Evolutionary conservation across 768 basidiomycete species (phyloP).

Genomic region (Tricholoma bakamatsutake): DNA sequence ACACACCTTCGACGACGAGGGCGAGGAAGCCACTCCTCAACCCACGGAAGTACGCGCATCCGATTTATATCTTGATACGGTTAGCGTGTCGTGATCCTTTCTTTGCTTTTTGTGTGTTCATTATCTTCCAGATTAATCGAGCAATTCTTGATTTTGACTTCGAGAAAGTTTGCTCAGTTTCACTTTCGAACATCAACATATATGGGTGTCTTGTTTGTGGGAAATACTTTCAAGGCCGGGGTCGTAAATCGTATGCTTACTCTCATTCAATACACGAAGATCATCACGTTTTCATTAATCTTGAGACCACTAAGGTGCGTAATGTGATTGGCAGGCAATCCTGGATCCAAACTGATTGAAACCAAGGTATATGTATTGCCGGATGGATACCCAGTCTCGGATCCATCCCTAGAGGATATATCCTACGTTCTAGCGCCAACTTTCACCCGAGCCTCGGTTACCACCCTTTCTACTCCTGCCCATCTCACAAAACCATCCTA

Average conservation of each 20-base stretch:
- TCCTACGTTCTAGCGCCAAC: slow-evolving; percentile 82
- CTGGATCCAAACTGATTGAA: slow-evolving; percentile 8
- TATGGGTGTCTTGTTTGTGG: slow-evolving; percentile 98
- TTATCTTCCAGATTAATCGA: slow-evolving; percentile 70
- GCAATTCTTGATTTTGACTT: slow-evolving; percentile 95
- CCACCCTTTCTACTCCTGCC: slow-evolving; percentile 48
- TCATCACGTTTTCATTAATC: slow-evolving; percentile 97
- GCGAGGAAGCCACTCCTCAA: slow-evolving; percentile 25
- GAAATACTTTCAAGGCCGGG: slow-evolving; percentile 97
- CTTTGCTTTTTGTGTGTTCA: slow-evolving; percentile 7
- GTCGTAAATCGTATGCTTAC: slow-evolving; percentile 90
- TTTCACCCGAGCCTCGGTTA: slow-evolving; percentile 62
- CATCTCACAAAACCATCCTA: slow-evolving; percentile 73
- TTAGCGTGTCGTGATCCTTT: slow-evolving; percentile 29
- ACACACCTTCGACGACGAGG: slow-evolving; percentile 17
- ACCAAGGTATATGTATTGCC: slow-evolving; percentile 91
- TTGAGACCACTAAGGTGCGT: slow-evolving; percentile 85
- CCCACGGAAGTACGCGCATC: slow-evolving; percentile 44
- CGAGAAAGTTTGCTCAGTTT: slow-evolving; percentile 97
- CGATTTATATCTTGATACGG: slow-evolving; percentile 94
- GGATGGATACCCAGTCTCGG: slow-evolving; percentile 93
- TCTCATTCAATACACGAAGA: slow-evolving; percentile 96
- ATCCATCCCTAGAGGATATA: slow-evolving; percentile 96
- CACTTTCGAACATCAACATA: slow-evolving; percentile 92
- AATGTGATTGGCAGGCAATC: slow-evolving; percentile 5